Conservation (phyloP, 768 basidiomycete genomes). For the Leccinum truebloodii region DNA sequence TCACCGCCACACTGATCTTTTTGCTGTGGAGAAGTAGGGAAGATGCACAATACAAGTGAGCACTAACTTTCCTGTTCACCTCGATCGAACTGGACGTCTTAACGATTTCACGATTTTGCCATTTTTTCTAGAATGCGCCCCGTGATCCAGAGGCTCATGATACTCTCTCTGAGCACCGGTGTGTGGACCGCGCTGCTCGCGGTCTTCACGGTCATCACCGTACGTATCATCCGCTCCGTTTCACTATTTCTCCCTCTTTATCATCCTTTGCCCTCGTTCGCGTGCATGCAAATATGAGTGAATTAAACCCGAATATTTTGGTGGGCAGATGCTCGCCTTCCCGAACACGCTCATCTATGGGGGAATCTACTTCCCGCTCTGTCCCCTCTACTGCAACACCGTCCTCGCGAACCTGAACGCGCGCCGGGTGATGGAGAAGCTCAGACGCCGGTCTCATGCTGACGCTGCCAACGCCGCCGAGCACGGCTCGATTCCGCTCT, state of each 20-base stretch:
- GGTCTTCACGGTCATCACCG: conserved; percentile 15
- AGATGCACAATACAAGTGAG: conserved; percentile 17
- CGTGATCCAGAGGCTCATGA: conserved; percentile 15
- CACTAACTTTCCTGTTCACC: background rate
- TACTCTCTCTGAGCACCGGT: conserved; percentile 18
- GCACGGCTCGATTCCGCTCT: conserved; percentile 7
- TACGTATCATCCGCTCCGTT: background rate
- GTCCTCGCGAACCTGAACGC: conserved; percentile 35
- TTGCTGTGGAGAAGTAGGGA: conserved; percentile 18
- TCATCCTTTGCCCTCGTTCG: background rate
- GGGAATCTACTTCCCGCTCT: conserved; percentile 30
- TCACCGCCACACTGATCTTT: conserved; percentile 12
- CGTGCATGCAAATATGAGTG: background rate
- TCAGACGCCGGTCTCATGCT: conserved; percentile 7
- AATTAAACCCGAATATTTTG: background rate
- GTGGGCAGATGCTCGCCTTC: conserved; percentile 14
- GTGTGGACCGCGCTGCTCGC: conserved; percentile 19
- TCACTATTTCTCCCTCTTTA: background rate
- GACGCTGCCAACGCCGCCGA: background rate
- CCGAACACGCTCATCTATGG: conserved; percentile 20
- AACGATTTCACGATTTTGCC: background rate
- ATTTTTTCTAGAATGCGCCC: conserved; percentile 17
- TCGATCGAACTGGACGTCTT: background rate
- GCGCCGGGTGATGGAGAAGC: conserved; percentile 19
- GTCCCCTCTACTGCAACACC: conserved; percentile 35